Base-by-base conservation (phyloP, 495 filamentous ascomycete species). In the Tuber indicum region DNA sequence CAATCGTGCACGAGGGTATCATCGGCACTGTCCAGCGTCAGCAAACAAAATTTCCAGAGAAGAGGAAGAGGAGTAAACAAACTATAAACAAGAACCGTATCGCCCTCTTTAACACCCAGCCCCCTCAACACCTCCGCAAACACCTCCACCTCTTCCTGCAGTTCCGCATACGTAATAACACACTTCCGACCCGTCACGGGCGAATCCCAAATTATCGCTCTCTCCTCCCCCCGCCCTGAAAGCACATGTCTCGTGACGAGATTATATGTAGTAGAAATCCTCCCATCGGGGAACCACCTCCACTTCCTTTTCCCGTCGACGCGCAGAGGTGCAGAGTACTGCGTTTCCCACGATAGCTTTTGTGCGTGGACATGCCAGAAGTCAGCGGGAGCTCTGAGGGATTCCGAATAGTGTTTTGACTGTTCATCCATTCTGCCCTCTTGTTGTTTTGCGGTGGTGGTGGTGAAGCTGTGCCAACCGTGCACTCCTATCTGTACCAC, bases 51-150 rank as follows among this genome's bases (percentile, higher is more conserved):
- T 2, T 17, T 17, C 26, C 12, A 58, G 23, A 58, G 58, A 66
- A 66, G n/a, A 12, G 26, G 58, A 14, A 17, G 26, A 17, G 58
- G 12, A 76, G 43, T 21, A 71, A 21, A 84, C 89, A 78, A 86
- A 95, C 93, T 98, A 84, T 97, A 97, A 72, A 97, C 90, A 71
- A 97, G 86, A n/a, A 98, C 93, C 6, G 95, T 91, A 87, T 97
- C 94, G 0, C 94, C 94, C 84, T 90, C 93, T 81, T 87, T 89
- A 12, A 97, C 91, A 0, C 94, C 94, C 81, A 96, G 91, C 84
- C 95, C 92, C 76, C 91, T 86, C 75, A 98, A 84, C 0, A 96
- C 94, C 14, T 91, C 94, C 0, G 94, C 94, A 75, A 96, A 88
- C 21, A 89, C 88, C 84, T 95, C 92, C 6, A 97, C 92, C 82